phyloP scores from a whole-genome alignment of 108 stramenopile genomes.

The Cyclotella sp. region DNA sequence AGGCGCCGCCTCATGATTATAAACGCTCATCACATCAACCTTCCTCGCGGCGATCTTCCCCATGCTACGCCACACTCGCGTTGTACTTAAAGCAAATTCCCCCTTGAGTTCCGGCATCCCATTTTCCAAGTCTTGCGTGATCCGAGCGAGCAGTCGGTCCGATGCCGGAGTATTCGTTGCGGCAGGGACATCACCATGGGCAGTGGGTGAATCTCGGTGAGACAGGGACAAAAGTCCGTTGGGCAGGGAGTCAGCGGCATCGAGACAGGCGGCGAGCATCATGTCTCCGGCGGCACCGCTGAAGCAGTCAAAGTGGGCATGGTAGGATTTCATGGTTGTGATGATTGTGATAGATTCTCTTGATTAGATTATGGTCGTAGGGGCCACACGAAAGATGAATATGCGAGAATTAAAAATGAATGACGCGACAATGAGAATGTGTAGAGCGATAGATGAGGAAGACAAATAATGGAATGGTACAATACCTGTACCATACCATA shows the following conservation, averaged over 20 bases:
- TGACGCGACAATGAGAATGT: no score
- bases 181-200: background rate
- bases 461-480: background rate
- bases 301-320: conserved; percentile 88
- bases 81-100: conserved; percentile 60
- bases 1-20: conserved; percentile 69
- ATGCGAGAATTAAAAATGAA: no score
- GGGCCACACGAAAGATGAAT: background rate
- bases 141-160: conserved; percentile 40
- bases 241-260: conserved; percentile 60
- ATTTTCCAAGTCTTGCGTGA: conserved; percentile 52
- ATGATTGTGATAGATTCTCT: background rate
- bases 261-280: conserved; percentile 80
- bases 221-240: conserved; percentile 5
- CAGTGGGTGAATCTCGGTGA: conserved; percentile 9
- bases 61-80: conserved; percentile 66
- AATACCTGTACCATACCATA: no score
- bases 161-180: conserved; percentile 19
- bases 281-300: conserved; percentile 89
- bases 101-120: conserved; percentile 73
- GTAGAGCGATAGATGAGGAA: no score
- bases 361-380: background rate
- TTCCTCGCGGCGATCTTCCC: conserved; percentile 75
- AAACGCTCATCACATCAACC: conserved; percentile 66
- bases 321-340: conserved; percentile 14